Evolutionary conservation across 225 moss, liverwort and hornwort species (phyloP).

Genomic region (Sphagnum tenellum): DNA sequence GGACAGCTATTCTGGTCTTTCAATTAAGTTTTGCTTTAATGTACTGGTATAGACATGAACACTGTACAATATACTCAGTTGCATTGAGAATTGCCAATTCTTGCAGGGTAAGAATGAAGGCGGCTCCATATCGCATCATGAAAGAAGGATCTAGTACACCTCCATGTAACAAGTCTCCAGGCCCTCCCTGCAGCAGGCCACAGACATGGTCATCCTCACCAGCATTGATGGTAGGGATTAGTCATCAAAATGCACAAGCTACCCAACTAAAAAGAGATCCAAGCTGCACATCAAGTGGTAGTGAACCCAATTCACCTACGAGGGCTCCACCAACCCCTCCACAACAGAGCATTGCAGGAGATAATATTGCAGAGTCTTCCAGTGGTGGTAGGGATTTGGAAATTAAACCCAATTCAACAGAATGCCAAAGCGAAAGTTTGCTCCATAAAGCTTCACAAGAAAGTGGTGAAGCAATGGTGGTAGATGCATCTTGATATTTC

Average conservation of each 20-base stretch:
- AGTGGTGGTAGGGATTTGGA: conserved; percentile 15
- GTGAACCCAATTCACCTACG: conserved; percentile 30
- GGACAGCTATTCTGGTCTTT: neutral
- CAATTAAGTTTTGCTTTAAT: neutral
- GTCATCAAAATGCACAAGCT: conserved; percentile 12
- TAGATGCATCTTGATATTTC: conserved; percentile 8
- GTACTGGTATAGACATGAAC: neutral
- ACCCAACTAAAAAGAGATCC: conserved; percentile 8
- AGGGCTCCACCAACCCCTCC: conserved; percentile 23
- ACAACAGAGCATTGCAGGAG: conserved; percentile 14
- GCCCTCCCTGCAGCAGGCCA: conserved; percentile 11
- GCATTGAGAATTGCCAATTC: neutral
- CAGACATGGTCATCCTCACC: conserved; percentile 17
- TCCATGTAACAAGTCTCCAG: conserved; percentile 18
- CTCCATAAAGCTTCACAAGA: conserved; percentile 5
- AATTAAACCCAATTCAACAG: conserved; percentile 2
- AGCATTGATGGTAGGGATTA: neutral
- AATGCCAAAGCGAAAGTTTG: conserved; percentile 12
- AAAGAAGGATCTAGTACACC: conserved; percentile 19
- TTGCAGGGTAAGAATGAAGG: conserved; percentile 16
- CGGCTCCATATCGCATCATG: conserved; percentile 13
- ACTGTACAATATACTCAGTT: neutral
- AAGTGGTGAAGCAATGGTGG: conserved; percentile 9
- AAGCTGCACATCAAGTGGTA: conserved; percentile 11
- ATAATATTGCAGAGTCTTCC: conserved; percentile 12